phyloP scores from a whole-genome alignment of 257 asterid genomes.

The Ballota nigra region DNA sequence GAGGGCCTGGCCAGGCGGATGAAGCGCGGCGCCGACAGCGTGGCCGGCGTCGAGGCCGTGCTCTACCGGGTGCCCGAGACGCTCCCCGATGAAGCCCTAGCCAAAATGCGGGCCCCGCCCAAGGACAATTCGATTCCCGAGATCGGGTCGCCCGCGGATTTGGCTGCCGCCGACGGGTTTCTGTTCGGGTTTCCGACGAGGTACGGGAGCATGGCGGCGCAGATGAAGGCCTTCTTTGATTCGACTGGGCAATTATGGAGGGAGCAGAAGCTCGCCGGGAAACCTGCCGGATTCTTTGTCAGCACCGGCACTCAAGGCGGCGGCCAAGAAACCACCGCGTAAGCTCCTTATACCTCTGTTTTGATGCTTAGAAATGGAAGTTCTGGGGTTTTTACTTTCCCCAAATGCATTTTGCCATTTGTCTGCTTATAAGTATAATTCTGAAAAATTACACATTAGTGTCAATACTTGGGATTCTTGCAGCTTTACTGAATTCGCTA shows the following conservation, averaged over 20 bases:
- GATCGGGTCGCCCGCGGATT: conserved; percentile 54
- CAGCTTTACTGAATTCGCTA: not conserved
- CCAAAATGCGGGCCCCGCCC: conserved; percentile 69
- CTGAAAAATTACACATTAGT: not conserved
- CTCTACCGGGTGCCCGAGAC: conserved; percentile 85
- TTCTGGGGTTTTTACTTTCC: not conserved
- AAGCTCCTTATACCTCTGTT: conserved; percentile 31
- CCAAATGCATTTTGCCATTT: not conserved
- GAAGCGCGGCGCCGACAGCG: conserved; percentile 75
- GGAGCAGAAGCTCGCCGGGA: conserved; percentile 88
- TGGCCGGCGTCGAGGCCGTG: conserved; percentile 68
- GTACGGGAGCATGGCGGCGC: conserved; percentile 94
- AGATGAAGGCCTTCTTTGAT: conserved; percentile 95
- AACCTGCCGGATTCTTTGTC: conserved; percentile 95
- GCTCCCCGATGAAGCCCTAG: conserved; percentile 54
- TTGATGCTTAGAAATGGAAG: conserved; percentile 11
- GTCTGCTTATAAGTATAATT: not conserved
- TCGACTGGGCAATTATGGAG: conserved; percentile 84
- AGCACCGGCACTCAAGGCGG: conserved; percentile 99
- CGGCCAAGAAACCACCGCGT: conserved; percentile 99
- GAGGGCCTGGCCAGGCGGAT: conserved; percentile 80
- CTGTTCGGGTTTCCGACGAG: conserved; percentile 94
- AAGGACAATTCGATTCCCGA: conserved; percentile 69
- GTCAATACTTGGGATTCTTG: not conserved
- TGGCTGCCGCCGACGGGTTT: conserved; percentile 76